A percentile compares a stretch with the other conserved stretches of the same genome.
Conservation (phyloP, 106 monocot species). For the Triglochin maritima region DNA sequence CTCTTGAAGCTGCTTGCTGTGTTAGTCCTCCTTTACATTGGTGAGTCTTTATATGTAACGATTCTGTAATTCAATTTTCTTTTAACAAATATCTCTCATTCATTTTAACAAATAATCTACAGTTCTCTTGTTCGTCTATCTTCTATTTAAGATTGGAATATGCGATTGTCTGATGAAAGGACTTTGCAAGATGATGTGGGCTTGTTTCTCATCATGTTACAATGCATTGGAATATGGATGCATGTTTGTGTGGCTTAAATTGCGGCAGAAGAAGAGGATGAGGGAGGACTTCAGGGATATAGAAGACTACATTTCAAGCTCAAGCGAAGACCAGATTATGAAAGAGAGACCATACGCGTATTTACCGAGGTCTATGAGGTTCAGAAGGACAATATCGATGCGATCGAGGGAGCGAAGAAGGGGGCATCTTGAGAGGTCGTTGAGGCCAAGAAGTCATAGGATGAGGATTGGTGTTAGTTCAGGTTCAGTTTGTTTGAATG, state of each 20-base stretch:
- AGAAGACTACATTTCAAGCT: slow-evolving; percentile 32
- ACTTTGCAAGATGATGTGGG: slow-evolving; percentile 49
- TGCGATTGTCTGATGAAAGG: slow-evolving; percentile 44
- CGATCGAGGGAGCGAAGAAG: slow-evolving; percentile 43
- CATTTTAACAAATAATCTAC: not conserved
- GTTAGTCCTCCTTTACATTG: slow-evolving; percentile 47
- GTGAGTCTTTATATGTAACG: slow-evolving; percentile 11
- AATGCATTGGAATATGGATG: slow-evolving; percentile 33
- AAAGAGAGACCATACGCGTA: slow-evolving; percentile 12
- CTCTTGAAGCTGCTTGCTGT: slow-evolving; percentile 57
- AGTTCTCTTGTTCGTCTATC: slow-evolving; percentile 77
- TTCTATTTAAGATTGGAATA: slow-evolving; percentile 66
- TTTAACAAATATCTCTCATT: not conserved
- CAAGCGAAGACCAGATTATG: slow-evolving; percentile 20
- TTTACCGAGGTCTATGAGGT: slow-evolving; percentile 11
- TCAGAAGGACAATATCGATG: slow-evolving; percentile 21
- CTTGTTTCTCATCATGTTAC: slow-evolving; percentile 41
- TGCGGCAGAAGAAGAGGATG: slow-evolving; percentile 14
- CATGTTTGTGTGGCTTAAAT: slow-evolving; percentile 34
- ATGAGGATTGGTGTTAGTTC: slow-evolving; percentile 37
- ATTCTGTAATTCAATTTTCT: not conserved
- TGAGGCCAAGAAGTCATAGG: slow-evolving; percentile 56
- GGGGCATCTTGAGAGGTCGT: slow-evolving; percentile 39
- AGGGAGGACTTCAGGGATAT: slow-evolving; percentile 6
- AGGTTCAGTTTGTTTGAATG: slow-evolving; percentile 24